Evolutionary conservation across 2,329 filamentous ascomycete species (phyloP), one percentile per base, ranked within the genome.

Genomic region (Epichloe typhina): DNA sequence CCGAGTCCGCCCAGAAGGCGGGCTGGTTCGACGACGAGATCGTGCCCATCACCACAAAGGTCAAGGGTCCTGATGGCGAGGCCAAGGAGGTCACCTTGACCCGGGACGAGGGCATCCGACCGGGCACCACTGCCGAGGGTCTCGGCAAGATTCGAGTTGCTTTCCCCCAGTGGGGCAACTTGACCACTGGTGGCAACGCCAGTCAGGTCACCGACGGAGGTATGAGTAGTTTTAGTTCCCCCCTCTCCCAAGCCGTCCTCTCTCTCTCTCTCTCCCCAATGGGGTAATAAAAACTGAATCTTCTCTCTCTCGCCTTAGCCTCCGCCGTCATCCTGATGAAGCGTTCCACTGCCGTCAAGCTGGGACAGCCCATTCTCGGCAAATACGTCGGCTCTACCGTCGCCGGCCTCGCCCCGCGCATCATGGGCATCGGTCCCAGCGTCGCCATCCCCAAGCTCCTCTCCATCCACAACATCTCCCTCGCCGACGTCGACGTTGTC

Each of bases 21-120:
- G 91, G 91, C 55, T 88, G 81, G 77, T 94, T 91, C 63, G 87
- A 88, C 61, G 90, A 97, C 63, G 93, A 98, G 76, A 97, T 97
- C 62, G 83, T 83, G 2, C 91, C 93, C 39, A 88, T 97, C 69
- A 80, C 73, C 50, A 88, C 88, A 40, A 84, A 79, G 65, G 66
- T 95, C 64, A 88, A 90, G 77, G 88, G 88, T 52, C 80, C 86
- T 26, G 88, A 95, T 36, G 89, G 88, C 40, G 80, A 90, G 65
- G 71, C 77, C 61, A 85, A 85, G 72, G 77, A 85, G 57, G 80
- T 96, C 56, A 90, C 83, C 0, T 69, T 97, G 49, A 86, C 83
- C 51, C 82, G 77, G 64, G 93, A 98, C 64, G 93, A 98, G 71
- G 93, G 93, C 43, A 88, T 94, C 62, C 80, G 93, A 50, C 85